Evolutionary conservation across 805 yeast genomes (phyloP).

Genomic region (Kazachstania martiniae): DNA sequence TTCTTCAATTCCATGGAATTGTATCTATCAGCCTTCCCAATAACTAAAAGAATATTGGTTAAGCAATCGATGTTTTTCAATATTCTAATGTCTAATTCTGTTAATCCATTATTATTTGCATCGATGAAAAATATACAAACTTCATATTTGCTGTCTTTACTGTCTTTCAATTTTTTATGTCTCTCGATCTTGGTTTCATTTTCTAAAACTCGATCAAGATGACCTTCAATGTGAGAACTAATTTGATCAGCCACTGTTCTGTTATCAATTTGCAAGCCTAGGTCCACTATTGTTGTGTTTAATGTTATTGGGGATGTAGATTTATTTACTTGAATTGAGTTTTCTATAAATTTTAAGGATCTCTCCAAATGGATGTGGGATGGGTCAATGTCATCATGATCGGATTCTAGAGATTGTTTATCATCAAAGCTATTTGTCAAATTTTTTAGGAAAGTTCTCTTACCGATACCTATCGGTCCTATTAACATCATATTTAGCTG

Average conservation of each 20-base stretch:
- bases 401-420: no score
- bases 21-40: conserved; percentile 70
- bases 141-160: conserved; percentile 69
- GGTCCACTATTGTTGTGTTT: conserved; percentile 41
- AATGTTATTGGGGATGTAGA: conserved; percentile 30
- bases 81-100: conserved; percentile 45
- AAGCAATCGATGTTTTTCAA: conserved; percentile 59
- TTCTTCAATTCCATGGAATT: conserved; percentile 50
- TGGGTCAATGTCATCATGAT: background rate
- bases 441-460: conserved; percentile 61
- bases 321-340: conserved; percentile 2
- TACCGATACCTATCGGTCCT: conserved; percentile 68
- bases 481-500: conserved; percentile 58
- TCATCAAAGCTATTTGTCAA: conserved; percentile 17
- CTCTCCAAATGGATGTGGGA: conserved; percentile 2
- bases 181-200: conserved; percentile 69
- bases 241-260: conserved; percentile 38
- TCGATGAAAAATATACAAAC: conserved; percentile 69
- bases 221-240: conserved; percentile 52
- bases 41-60: conserved; percentile 76
- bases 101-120: conserved; percentile 40
- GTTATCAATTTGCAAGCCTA: conserved; percentile 41
- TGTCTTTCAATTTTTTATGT: conserved; percentile 34
- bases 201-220: conserved; percentile 59
- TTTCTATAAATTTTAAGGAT: background rate